Conservation (phyloP, 2,329 filamentous ascomycete species). For the Diaporthe velutina region DNA sequence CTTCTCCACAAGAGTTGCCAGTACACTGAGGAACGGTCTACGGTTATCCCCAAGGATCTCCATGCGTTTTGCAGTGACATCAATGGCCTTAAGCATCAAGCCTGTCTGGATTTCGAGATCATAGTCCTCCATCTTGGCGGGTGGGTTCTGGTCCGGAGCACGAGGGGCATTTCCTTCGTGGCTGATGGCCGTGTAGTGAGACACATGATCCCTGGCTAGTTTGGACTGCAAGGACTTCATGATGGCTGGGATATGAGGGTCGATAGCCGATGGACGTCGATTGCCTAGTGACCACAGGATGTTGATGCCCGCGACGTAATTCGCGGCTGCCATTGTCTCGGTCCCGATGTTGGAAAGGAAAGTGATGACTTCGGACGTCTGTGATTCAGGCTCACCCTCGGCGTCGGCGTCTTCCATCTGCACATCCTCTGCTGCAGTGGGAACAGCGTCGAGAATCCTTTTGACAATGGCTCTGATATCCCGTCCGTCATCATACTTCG, state of each 20-base stretch:
- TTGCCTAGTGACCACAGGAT: conserved; percentile 92
- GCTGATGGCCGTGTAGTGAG: conserved; percentile 72
- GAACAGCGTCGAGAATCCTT: conserved; percentile 89
- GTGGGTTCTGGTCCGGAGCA: conserved; percentile 67
- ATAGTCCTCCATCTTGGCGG: conserved; percentile 75
- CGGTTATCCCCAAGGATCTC: conserved; percentile 91
- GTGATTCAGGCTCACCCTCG: conserved; percentile 84
- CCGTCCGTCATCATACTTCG: conserved; percentile 76
- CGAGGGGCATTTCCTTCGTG: conserved; percentile 61
- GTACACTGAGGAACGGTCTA: conserved; percentile 92
- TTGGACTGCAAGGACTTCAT: conserved; percentile 96
- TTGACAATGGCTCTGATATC: conserved; percentile 82
- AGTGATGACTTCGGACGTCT: conserved; percentile 87
- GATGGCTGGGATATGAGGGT: conserved; percentile 86
- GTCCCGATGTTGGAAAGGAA: conserved; percentile 89
- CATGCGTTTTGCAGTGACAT: conserved; percentile 92
- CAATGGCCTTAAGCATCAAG: conserved; percentile 94
- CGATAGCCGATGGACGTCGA: conserved; percentile 87
- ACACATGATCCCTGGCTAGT: conserved; percentile 93
- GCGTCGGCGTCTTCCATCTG: conserved; percentile 83
- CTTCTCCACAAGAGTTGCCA: conserved; percentile 95
- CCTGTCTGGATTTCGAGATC: conserved; percentile 91
- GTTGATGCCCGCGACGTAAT: conserved; percentile 91
- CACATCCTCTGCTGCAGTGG: conserved; percentile 70
- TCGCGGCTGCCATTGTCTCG: conserved; percentile 84